These are phyloP conservation scores for Boeremia exigua DNA, from an alignment of 2,329 filamentous ascomycete genomes.

Conservation along the genomic window DNA sequence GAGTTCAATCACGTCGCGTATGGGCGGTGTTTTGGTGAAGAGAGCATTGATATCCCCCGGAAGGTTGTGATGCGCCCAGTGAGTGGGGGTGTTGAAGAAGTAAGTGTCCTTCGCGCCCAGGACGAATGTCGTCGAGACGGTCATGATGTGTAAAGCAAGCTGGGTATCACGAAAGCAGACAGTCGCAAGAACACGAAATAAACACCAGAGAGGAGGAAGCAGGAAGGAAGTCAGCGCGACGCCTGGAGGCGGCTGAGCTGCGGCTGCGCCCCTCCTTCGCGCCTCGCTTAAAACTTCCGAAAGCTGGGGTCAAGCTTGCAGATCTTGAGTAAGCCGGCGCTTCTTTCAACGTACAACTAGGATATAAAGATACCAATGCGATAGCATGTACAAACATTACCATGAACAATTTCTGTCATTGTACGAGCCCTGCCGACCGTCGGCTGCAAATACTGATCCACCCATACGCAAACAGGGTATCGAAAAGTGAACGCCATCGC, in stretches of 20 bases:
- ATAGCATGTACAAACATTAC: too few species aligned
- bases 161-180: background rate
- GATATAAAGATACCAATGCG: too few species aligned
- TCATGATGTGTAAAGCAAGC: conserved; percentile 20
- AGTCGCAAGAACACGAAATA: background rate
- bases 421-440: background rate
- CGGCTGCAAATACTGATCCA: background rate
- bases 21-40: conserved; percentile 38
- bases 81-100: conserved; percentile 44
- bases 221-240: background rate
- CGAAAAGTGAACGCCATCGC: conserved; percentile 11
- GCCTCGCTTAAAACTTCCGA: conserved; percentile 22
- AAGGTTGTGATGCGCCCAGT: conserved; percentile 41
- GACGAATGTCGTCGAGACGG: conserved; percentile 37
- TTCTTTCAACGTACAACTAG: too few species aligned
- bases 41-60: conserved; percentile 37
- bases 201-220: background rate
- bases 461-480: conserved; percentile 7
- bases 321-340: background rate
- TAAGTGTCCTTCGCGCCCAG: conserved; percentile 38
- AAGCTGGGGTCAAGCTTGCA: conserved; percentile 9
- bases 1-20: conserved; percentile 38
- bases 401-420: background rate
- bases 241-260: conserved; percentile 1
- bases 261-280: conserved; percentile 18